phyloP scores from a whole-genome alignment of 306 rosid genomes.

The Cyamopsis tetragonoloba region DNA sequence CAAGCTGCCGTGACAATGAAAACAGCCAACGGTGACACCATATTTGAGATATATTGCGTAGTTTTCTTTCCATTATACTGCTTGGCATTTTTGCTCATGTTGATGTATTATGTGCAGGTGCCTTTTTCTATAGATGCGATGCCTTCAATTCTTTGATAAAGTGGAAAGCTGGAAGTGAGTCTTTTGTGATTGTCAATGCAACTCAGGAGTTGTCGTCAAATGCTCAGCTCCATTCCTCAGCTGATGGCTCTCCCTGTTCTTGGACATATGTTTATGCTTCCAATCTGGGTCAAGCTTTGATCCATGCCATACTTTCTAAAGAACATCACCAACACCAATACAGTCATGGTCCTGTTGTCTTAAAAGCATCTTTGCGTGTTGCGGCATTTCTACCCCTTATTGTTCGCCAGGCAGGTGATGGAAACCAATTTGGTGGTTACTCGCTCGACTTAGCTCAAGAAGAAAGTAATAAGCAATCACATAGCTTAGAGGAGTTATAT shows the following conservation, averaged over 20 bases:
- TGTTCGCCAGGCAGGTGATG: constrained; percentile 70
- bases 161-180: constrained; percentile 83
- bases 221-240: constrained; percentile 37
- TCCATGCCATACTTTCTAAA: constrained; percentile 68
- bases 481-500: constrained; percentile 52
- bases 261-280: constrained; percentile 69
- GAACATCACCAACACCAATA: constrained; percentile 52
- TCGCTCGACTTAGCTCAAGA: constrained; percentile 62
- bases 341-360: constrained; percentile 56
- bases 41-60: constrained; percentile 9
- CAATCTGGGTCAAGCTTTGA: constrained; percentile 64
- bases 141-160: constrained; percentile 68
- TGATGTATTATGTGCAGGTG: constrained; percentile 56
- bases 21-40: constrained; percentile 64
- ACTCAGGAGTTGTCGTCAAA: constrained; percentile 48
- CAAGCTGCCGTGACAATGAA: constrained; percentile 89
- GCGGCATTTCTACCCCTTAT: constrained; percentile 73
- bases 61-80: constrained; percentile 14
- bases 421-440: constrained; percentile 88
- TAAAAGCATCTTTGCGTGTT: constrained; percentile 64
- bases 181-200: constrained; percentile 64
- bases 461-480: constrained; percentile 45
- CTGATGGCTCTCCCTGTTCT: constrained; percentile 67
- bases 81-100: constrained; percentile 27
- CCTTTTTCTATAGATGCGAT: constrained; percentile 70